These are phyloP conservation scores for Quercus dentata DNA, from an alignment of 306 rosid genomes.

Conservation along the genomic window DNA sequence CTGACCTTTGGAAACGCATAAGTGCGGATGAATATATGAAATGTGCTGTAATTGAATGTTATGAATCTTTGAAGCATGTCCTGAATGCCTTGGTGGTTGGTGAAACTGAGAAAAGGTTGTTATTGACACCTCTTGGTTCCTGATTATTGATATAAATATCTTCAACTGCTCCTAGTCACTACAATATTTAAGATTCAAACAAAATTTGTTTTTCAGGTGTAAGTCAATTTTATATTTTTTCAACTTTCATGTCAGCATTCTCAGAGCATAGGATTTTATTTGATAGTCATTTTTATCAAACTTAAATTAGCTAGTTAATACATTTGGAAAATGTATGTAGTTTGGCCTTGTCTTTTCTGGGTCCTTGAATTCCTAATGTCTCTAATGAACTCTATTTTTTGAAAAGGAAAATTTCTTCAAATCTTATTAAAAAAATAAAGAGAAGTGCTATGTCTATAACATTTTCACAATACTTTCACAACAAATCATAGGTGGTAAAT, in stretches of 20 bases:
- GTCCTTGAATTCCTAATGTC: too few species aligned
- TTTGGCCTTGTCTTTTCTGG: too few species aligned
- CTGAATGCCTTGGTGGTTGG: constrained; percentile 72
- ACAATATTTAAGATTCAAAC: not conserved
- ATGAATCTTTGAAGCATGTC: constrained; percentile 75
- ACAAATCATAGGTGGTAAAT: too few species aligned
- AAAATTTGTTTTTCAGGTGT: not conserved
- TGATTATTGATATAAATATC: not conserved
- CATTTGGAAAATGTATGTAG: too few species aligned
- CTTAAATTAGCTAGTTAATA: too few species aligned
- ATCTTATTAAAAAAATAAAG: too few species aligned
- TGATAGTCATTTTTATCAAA: not conserved
- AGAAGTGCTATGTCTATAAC: too few species aligned
- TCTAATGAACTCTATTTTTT: too few species aligned
- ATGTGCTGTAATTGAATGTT: constrained; percentile 92
- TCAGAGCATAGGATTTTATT: not conserved
- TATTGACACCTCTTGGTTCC: constrained; percentile 12
- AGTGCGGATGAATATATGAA: constrained; percentile 89
- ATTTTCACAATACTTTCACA: too few species aligned
- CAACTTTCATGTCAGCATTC: constrained; percentile 7
- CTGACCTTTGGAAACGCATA: constrained; percentile 95
- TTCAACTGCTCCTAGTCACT: not conserved
- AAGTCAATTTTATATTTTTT: constrained; percentile 12
- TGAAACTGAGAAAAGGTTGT: constrained; percentile 82
- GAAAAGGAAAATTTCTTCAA: too few species aligned